A percentile compares a stretch with the other conserved stretches of the same genome.
Evolutionary conservation across 768 basidiomycete genomes (phyloP).

Genomic region (Suillus subalutaceus): DNA sequence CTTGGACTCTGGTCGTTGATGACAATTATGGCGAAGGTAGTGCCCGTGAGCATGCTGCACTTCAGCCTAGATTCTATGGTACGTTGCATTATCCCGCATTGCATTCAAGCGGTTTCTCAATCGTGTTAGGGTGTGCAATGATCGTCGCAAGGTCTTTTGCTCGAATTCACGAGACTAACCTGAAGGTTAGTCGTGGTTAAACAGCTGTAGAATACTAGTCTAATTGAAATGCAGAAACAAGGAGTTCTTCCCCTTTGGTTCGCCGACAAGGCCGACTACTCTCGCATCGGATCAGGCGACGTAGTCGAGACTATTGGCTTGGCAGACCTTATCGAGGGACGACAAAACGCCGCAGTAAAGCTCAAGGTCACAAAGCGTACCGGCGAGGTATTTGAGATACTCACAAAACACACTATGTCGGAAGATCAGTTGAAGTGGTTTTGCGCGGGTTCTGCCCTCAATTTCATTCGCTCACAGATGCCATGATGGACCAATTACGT

Average conservation of each 20-base stretch:
- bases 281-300: conserved; percentile 81
- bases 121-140: conserved; percentile 68
- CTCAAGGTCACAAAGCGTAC: conserved; percentile 68
- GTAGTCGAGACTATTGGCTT: conserved; percentile 84
- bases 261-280: conserved; percentile 82
- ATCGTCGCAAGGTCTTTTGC: conserved; percentile 95
- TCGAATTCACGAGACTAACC: conserved; percentile 96
- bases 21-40: conserved; percentile 99
- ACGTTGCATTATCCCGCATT: conserved; percentile 15
- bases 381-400: conserved; percentile 68
- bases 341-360: conserved; percentile 44
- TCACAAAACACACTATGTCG: conserved; percentile 88
- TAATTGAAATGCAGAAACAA: conserved; percentile 74
- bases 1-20: conserved; percentile 94
- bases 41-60: conserved; percentile 95
- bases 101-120: conserved; percentile 2
- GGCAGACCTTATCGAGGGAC: conserved; percentile 55
- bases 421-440: conserved; percentile 91
- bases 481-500: conserved; percentile 12
- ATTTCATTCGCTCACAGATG: conserved; percentile 75
- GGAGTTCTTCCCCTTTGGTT: conserved; percentile 97
- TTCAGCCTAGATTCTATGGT: conserved; percentile 96
- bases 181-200: conserved; percentile 61
- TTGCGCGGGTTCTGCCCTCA: conserved; percentile 84
- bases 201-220: background rate